Base-by-base conservation (phyloP, 179 eudicot species). In the Amaranthus tricolor region DNA sequence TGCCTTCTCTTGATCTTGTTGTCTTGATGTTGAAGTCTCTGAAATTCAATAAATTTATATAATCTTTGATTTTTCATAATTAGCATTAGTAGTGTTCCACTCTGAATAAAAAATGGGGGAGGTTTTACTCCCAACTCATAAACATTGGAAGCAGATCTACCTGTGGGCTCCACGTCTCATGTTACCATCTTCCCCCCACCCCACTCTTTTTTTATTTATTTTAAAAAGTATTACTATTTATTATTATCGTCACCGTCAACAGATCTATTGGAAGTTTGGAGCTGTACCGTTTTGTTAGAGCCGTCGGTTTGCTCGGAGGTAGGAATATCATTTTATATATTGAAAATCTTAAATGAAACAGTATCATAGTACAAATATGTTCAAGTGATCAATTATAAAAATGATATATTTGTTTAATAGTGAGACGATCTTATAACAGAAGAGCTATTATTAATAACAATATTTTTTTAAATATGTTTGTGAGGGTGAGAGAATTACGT, bases 21-120 rank as follows among this genome's bases (percentile, higher is more conserved):
- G 71, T 68, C 80, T 77, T 77, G 69, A 81, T 81, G 78, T 77
- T 81, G 75, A 81, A 77, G 81, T 77, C 68, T 68, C 69, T 9
- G 2, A n/a, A n/a, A n/a, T n/a, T n/a, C n/a, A n/a, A n/a, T n/a
- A n/a, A n/a, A n/a, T n/a, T n/a, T n/a, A n/a, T n/a, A n/a, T n/a
- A n/a, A 31, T 31, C 40, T 31, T 31, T 31, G 40, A 31, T 31
- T 31, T 31, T 31, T 45, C 59, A 10, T 5, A 6, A 31, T 40
- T 31, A 47, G 54, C 5, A 31, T 40, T 31, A 47, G 54, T 10
- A 66, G 40, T 47, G 47, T 1, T 47, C 69, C 54, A 66, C 54
- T 66, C 1, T 1, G 16, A 5, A 19, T 2, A 19, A 10, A 17
- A 20, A 49, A 6, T 12, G 14, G 43, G 13, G 16, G 50, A 64